Conservation (phyloP, 2,329 filamentous ascomycete genomes). For the Davidsoniella neocaledoniae region DNA sequence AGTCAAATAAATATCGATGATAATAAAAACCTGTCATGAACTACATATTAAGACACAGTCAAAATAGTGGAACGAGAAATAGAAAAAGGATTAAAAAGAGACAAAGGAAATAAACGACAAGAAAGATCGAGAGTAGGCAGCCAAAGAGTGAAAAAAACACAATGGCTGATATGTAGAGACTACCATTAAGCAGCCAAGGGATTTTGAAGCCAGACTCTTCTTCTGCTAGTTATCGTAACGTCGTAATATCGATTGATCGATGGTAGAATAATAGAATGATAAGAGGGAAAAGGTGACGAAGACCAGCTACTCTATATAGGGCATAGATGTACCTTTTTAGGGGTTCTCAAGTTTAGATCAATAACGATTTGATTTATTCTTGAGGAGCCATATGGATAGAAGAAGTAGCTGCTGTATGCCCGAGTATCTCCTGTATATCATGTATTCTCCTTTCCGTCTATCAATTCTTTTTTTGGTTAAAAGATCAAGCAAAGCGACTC, state of each 20-base stretch:
- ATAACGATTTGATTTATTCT: no score
- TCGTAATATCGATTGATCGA: slow-evolving; percentile 6
- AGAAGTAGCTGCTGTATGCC: background rate
- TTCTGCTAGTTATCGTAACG: slow-evolving; percentile 10
- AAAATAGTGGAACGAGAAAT: background rate
- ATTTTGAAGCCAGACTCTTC: background rate
- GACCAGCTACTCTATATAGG: no score
- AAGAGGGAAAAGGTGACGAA: background rate
- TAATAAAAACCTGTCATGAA: no score
- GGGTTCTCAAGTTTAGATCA: no score
- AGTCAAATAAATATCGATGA: background rate
- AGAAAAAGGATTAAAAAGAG: background rate
- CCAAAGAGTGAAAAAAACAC: background rate
- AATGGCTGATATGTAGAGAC: background rate
- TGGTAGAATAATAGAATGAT: background rate
- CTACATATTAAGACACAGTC: no score
- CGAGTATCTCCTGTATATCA: background rate
- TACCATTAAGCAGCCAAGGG: background rate
- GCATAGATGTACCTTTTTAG: no score
- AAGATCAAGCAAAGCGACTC: background rate
- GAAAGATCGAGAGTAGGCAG: background rate
- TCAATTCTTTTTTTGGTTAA: background rate
- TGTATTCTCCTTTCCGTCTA: background rate
- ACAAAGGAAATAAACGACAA: background rate
- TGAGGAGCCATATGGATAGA: background rate